A percentile compares a stretch with the other conserved stretches of the same genome.
Evolutionary conservation across 306 rosid species (phyloP).

Genomic region (Lupinus albus): DNA sequence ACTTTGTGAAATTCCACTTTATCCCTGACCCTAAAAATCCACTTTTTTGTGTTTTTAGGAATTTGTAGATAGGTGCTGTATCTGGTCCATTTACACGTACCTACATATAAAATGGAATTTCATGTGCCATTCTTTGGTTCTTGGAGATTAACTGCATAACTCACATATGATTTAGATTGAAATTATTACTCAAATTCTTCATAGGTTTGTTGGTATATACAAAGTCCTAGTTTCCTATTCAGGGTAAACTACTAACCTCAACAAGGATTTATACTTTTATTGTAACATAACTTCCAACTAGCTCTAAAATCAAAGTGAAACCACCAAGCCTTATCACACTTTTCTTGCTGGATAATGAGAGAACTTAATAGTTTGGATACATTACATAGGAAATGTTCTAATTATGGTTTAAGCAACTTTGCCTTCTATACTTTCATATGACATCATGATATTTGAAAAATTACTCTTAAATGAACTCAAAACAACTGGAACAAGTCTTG

Average conservation of each 20-base stretch:
- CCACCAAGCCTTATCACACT: background rate
- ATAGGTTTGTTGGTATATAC: too few species aligned
- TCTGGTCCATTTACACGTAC: background rate
- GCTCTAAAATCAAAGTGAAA: background rate
- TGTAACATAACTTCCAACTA: background rate
- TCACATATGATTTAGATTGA: too few species aligned
- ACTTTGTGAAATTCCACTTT: slow-evolving; percentile 98
- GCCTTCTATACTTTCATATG: background rate
- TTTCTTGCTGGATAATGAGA: background rate
- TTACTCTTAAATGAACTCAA: background rate
- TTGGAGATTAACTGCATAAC: too few species aligned
- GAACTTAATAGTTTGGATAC: background rate
- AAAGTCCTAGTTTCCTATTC: too few species aligned
- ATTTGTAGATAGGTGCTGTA: slow-evolving; percentile 67
- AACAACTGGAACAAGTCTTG: too few species aligned
- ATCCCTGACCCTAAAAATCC: slow-evolving; percentile 71
- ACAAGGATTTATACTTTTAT: too few species aligned
- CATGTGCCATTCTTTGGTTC: too few species aligned
- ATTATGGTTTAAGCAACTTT: slow-evolving; percentile 9
- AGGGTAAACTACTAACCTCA: too few species aligned
- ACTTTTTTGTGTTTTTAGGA: slow-evolving; percentile 65
- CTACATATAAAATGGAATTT: too few species aligned
- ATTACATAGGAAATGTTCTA: background rate
- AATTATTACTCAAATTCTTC: too few species aligned
- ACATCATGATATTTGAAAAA: background rate